phyloP scores from a whole-genome alignment of 257 asterid species.

The Agastache rugosa region DNA sequence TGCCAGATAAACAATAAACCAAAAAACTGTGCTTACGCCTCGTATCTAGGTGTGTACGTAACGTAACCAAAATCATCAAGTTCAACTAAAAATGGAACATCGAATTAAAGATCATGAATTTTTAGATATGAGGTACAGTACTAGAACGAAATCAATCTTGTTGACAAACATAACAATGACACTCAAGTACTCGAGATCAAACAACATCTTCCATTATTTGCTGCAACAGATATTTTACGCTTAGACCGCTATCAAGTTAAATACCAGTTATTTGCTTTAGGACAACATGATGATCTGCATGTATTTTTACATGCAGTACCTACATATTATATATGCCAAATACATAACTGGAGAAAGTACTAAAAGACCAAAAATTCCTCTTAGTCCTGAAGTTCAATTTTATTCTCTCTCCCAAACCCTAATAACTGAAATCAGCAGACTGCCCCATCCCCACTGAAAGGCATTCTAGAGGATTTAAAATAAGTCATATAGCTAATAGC shows the following conservation, averaged over 20 bases:
- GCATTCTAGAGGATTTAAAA: not conserved
- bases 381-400: not conserved
- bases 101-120: not conserved
- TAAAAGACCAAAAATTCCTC: not conserved
- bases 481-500: not conserved
- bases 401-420: too few relatives aligned
- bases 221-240: not conserved
- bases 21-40: not conserved
- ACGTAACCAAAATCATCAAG: not conserved
- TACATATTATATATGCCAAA: not conserved
- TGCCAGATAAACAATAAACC: constrained; percentile 4
- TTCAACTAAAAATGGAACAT: not conserved
- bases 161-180: not conserved
- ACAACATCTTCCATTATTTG: not conserved
- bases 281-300: not conserved
- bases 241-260: not conserved
- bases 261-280: constrained; percentile 5
- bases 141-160: not conserved
- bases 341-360: not conserved
- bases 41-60: not conserved
- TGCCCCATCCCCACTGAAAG: not conserved
- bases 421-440: not conserved
- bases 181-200: not conserved
- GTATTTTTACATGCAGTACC: not conserved
- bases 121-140: not conserved